These are phyloP conservation scores for Paracoccidioides lutzii DNA, from an alignment of 2,329 filamentous ascomycete species.

Conservation along the genomic window DNA sequence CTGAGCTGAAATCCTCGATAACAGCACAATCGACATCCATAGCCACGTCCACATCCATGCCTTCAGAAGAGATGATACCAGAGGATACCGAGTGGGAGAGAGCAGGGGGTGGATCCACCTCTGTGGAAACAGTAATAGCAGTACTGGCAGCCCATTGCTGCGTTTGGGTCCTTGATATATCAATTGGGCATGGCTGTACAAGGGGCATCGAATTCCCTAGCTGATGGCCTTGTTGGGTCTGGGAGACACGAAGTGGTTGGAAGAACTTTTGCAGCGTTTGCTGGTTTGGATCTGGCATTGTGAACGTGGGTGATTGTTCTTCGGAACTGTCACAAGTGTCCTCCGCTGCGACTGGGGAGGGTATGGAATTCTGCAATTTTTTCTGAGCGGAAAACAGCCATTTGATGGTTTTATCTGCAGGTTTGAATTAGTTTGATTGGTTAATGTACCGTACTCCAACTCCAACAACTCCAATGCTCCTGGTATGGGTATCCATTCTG, in stretches of 20 bases:
- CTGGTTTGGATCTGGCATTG: constrained; percentile 26
- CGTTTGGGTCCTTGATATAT: neutral
- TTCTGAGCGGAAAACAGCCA: constrained; percentile 32
- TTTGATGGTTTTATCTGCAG: constrained; percentile 29
- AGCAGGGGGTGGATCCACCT: neutral
- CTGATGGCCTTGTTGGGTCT: neutral
- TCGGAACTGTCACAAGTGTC: constrained; percentile 18
- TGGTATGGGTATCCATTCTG: constrained; percentile 1
- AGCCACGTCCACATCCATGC: constrained; percentile 18
- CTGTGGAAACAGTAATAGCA: neutral
- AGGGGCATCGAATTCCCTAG: too few species aligned
- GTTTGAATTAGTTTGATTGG: constrained; percentile 9
- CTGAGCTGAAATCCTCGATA: neutral
- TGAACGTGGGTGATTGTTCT: constrained; percentile 15
- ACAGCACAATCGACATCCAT: constrained; percentile 17
- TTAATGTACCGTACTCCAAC: too few species aligned
- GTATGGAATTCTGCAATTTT: constrained; percentile 12
- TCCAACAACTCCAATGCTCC: neutral
- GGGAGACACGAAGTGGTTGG: constrained; percentile 17
- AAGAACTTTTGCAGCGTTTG: constrained; percentile 31
- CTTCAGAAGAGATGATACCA: constrained; percentile 7
- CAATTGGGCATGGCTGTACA: neutral
- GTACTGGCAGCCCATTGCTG: neutral
- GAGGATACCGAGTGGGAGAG: too few species aligned
- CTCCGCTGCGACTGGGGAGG: constrained; percentile 10